These are phyloP conservation scores for Chaetomium sp. DNA, from an alignment of 2,329 filamentous ascomycete genomes.

Conservation along the genomic window DNA sequence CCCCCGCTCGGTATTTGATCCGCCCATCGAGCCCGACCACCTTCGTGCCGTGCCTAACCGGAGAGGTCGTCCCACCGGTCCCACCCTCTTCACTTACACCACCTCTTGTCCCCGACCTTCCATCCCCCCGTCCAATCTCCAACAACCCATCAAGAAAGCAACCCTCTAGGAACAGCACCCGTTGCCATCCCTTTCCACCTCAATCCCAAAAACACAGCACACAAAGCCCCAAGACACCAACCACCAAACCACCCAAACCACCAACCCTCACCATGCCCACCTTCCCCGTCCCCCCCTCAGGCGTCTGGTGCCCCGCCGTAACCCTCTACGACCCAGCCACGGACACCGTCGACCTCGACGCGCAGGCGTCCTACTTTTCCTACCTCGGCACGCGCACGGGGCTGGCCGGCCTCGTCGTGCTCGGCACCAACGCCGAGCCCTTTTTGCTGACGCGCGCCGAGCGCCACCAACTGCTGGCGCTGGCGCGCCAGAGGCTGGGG, in stretches of 20 bases:
- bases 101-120: not conserved
- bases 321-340: slow-evolving; percentile 41
- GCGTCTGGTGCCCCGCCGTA: slow-evolving; percentile 41
- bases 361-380: slow-evolving; percentile 38
- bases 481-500: slow-evolving; percentile 57
- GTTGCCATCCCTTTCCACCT: not conserved
- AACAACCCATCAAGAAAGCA: not conserved
- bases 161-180: not conserved
- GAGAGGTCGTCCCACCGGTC: not conserved
- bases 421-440: slow-evolving; percentile 42
- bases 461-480: slow-evolving; percentile 50
- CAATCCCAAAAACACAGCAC: not conserved
- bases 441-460: slow-evolving; percentile 42
- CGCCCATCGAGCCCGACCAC: not conserved
- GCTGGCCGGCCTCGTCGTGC: slow-evolving; percentile 39
- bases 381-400: slow-evolving; percentile 37
- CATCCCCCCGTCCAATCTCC: not conserved
- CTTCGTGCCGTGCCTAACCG: slow-evolving; percentile 16
- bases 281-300: slow-evolving; percentile 35
- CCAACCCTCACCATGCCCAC: slow-evolving; percentile 14
- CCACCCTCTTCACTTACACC: slow-evolving; percentile 13
- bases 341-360: slow-evolving; percentile 37
- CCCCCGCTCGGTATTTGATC: slow-evolving; percentile 1
- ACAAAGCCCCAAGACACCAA: not conserved
- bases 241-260: slow-evolving; percentile 5